Conservation (phyloP, 2,329 filamentous ascomycete genomes). For the Aspergillus calidoustus region DNA sequence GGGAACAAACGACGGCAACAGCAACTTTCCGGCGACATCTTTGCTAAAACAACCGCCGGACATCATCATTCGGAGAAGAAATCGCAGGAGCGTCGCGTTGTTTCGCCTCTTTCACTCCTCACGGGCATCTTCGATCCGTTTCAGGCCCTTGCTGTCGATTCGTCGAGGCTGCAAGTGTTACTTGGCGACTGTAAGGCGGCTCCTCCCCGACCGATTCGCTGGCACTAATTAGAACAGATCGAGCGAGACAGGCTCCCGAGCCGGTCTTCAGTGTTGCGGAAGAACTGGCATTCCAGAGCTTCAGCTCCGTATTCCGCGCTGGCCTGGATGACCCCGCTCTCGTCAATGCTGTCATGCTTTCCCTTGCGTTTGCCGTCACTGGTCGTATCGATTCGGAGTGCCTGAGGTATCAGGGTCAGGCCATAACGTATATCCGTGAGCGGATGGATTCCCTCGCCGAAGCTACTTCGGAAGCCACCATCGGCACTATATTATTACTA, state of each 20-base stretch:
- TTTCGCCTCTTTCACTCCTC: neutral
- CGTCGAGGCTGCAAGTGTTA: neutral
- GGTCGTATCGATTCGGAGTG: conserved; percentile 5
- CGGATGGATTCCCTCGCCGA: conserved; percentile 3
- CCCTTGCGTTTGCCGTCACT: conserved; percentile 3
- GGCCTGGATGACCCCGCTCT: conserved; percentile 12
- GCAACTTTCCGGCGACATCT: neutral
- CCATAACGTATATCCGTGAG: conserved; percentile 11
- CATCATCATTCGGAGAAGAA: neutral
- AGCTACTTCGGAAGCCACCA: conserved; percentile 7
- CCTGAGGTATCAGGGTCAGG: conserved; percentile 6
- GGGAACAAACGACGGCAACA: conserved; percentile 4
- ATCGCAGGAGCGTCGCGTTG: neutral
- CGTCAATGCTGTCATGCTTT: conserved; percentile 8
- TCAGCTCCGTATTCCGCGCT: conserved; percentile 4
- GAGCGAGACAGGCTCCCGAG: conserved; percentile 9
- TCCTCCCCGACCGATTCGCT: neutral
- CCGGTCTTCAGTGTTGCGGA: conserved; percentile 13
- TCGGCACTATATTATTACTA: conserved; percentile 9
- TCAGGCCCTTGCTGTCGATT: conserved; percentile 11
- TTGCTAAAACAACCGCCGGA: neutral
- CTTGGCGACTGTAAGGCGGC: conserved; percentile 7
- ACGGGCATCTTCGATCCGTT: conserved; percentile 6
- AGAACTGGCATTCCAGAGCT: conserved; percentile 13
- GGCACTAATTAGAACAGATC: neutral